These are phyloP conservation scores for Cordyceps tenuipes DNA, from an alignment of 2,329 filamentous ascomycete genomes.

Conservation along the genomic window DNA sequence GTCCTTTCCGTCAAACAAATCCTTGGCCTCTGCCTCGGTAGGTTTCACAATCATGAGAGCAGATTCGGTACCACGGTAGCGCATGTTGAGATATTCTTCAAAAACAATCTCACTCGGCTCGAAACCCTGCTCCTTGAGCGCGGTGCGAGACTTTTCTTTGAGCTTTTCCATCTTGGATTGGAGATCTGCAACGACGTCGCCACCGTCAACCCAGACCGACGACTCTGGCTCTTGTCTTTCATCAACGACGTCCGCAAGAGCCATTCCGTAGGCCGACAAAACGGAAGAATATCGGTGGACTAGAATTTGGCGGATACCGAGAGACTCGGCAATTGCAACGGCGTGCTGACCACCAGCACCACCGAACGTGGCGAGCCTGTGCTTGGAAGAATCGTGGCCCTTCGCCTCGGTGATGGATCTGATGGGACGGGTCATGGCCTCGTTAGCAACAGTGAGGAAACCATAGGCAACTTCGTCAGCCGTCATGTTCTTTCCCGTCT, in stretches of 20 bases:
- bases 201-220: constrained; percentile 50
- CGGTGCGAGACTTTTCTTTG: constrained; percentile 62
- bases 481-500: constrained; percentile 63
- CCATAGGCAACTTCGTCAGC: constrained; percentile 82
- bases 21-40: constrained; percentile 48
- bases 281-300: constrained; percentile 84
- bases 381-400: constrained; percentile 82
- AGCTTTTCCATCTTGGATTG: constrained; percentile 69
- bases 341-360: constrained; percentile 88
- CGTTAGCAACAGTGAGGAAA: constrained; percentile 83
- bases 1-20: constrained; percentile 53
- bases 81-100: constrained; percentile 90
- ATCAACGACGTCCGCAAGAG: constrained; percentile 84
- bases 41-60: constrained; percentile 84
- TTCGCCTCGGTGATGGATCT: constrained; percentile 86
- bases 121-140: constrained; percentile 72
- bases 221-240: constrained; percentile 76
- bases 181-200: constrained; percentile 52
- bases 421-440: constrained; percentile 86
- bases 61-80: constrained; percentile 84
- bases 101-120: constrained; percentile 65
- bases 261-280: constrained; percentile 87
- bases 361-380: constrained; percentile 86
- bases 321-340: constrained; percentile 77
- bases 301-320: constrained; percentile 79